Conservation (phyloP, 169 alveolate genomes). For the Perkinsus chesapeaki region DNA sequence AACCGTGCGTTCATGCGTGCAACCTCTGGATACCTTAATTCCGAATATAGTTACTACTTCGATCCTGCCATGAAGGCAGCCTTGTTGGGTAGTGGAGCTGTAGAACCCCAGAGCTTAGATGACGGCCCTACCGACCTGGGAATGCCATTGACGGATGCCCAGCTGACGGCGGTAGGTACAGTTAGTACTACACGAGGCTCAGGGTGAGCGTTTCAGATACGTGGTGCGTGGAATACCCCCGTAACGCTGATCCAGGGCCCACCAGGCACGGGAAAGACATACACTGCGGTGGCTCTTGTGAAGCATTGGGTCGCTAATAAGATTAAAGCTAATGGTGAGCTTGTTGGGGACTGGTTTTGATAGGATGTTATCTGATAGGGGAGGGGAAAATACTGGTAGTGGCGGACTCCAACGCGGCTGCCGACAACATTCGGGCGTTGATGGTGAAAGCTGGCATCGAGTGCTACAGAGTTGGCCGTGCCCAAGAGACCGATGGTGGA, state of each 20-base stretch:
- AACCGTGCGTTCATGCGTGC: not conserved
- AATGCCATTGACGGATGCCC: not conserved
- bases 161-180: not conserved
- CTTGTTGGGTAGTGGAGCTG: not conserved
- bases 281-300: conserved; percentile 59
- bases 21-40: not conserved
- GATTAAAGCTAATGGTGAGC: not conserved
- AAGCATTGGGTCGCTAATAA: conserved; percentile 45
- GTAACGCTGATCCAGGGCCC: conserved; percentile 32
- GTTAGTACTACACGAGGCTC: not conserved
- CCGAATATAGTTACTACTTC: not conserved
- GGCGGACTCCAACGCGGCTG: conserved; percentile 64
- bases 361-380: not conserved
- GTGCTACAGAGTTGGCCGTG: not conserved
- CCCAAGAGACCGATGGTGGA: not conserved
- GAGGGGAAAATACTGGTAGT: conserved; percentile 51
- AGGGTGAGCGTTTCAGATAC: not conserved
- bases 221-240: not conserved
- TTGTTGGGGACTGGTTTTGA: not conserved
- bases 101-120: not conserved
- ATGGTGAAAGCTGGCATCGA: not conserved
- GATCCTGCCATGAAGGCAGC: not conserved
- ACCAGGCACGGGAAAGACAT: conserved; percentile 71
- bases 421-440: not conserved
- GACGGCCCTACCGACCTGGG: not conserved